These are phyloP conservation scores for Heteromeles arbutifolia DNA, from an alignment of 306 rosid genomes.

Conservation along the genomic window DNA sequence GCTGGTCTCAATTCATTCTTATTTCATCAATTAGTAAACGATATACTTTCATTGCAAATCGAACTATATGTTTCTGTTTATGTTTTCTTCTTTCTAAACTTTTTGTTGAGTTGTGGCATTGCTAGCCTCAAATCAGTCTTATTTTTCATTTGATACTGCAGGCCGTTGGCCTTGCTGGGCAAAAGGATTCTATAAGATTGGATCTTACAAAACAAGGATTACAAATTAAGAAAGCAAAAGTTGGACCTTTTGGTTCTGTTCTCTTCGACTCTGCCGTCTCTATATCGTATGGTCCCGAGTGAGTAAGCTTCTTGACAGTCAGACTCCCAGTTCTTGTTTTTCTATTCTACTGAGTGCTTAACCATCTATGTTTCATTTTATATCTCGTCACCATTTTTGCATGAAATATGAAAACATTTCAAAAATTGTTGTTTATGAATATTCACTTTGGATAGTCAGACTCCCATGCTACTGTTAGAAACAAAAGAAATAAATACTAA, in stretches of 20 bases:
- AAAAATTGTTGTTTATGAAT: too few species aligned
- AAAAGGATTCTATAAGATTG: conserved; percentile 57
- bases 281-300: conserved; percentile 58
- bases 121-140: conserved; percentile 11
- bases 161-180: conserved; percentile 66
- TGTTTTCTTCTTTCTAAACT: neutral
- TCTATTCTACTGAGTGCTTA: neutral
- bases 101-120: conserved; percentile 7
- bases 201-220: conserved; percentile 64
- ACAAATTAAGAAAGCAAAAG: conserved; percentile 74
- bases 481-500: neutral
- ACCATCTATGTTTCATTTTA: neutral
- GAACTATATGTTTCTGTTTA: neutral
- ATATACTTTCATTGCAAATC: neutral
- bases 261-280: conserved; percentile 98
- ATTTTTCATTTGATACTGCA: conserved; percentile 33
- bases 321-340: neutral
- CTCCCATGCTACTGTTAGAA: neutral
- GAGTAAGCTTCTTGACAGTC: conserved; percentile 48
- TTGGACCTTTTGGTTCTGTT: conserved; percentile 81
- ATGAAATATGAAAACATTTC: too few species aligned
- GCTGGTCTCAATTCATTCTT: too few species aligned
- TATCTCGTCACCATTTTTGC: neutral
- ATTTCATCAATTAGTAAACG: too few species aligned
- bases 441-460: too few species aligned